Conservation (phyloP, 306 rosid species). For the Dryas drummondii region DNA sequence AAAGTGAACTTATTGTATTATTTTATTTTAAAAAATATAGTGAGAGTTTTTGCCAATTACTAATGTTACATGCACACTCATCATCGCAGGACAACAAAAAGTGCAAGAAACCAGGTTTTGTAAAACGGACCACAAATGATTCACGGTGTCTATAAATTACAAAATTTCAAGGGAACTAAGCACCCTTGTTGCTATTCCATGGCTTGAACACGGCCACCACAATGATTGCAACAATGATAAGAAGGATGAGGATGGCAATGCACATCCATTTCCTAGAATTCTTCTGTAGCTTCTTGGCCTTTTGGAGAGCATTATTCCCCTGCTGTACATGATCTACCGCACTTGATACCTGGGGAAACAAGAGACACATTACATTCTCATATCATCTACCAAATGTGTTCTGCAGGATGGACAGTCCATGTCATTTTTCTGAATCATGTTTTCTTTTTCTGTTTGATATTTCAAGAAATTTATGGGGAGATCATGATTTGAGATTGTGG, state of each 20-base stretch:
- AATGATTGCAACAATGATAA: conserved; percentile 52
- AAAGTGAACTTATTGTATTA: background rate
- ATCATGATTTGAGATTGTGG: background rate
- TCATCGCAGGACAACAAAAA: background rate
- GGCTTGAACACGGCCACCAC: conserved; percentile 71
- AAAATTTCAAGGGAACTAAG: conserved; percentile 32
- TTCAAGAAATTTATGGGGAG: background rate
- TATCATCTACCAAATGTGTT: conserved; percentile 13
- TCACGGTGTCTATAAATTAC: background rate
- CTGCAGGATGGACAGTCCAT: background rate
- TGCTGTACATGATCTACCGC: conserved; percentile 95
- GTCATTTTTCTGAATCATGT: background rate
- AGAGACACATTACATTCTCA: conserved; percentile 1
- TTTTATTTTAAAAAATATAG: background rate
- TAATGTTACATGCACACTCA: conserved; percentile 1
- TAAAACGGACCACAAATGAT: background rate
- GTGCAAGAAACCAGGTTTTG: background rate
- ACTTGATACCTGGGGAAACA: conserved; percentile 60
- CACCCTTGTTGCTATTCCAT: conserved; percentile 56
- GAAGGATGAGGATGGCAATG: conserved; percentile 80
- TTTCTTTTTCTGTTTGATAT: background rate
- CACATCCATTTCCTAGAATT: conserved; percentile 94
- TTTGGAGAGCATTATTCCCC: conserved; percentile 69
- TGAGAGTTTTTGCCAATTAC: background rate
- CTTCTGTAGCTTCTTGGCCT: conserved; percentile 79